These are phyloP conservation scores for Astragalus membranaceus DNA, from an alignment of 306 rosid genomes.

Conservation along the genomic window DNA sequence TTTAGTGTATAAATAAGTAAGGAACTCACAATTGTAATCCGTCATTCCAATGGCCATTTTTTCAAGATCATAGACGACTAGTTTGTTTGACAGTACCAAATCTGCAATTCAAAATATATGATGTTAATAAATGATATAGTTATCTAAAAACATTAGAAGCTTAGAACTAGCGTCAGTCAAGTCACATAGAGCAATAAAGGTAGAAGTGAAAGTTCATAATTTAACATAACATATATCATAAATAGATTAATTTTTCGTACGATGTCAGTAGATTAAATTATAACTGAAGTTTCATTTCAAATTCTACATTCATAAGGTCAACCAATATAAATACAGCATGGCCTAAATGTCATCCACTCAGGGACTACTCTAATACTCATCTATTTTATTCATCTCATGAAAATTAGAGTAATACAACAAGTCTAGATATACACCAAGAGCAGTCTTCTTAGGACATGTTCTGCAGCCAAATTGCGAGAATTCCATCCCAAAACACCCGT, in stretches of 20 bases:
- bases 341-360: background rate
- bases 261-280: too few species aligned
- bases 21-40: constrained; percentile 62
- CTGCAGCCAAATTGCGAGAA: constrained; percentile 84
- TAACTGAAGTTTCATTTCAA: too few species aligned
- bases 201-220: too few species aligned
- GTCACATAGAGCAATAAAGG: too few species aligned
- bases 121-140: background rate
- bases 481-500: constrained; percentile 97
- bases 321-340: too few species aligned
- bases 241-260: too few species aligned
- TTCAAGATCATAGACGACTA: constrained; percentile 61
- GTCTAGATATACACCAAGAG: constrained; percentile 52
- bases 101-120: constrained; percentile 45
- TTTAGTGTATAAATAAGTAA: background rate
- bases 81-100: constrained; percentile 63
- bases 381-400: background rate
- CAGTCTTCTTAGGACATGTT: constrained; percentile 66
- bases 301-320: constrained; percentile 19
- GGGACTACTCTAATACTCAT: background rate
- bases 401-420: background rate
- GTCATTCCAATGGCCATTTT: constrained; percentile 72
- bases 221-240: too few species aligned
- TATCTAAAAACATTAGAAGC: constrained; percentile 4
- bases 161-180: too few species aligned